Percentiles rank a stretch among this genome's conserved stretches.
Evolutionary conservation across 768 basidiomycete genomes (phyloP).

Genomic region (Boletus reticulatus): DNA sequence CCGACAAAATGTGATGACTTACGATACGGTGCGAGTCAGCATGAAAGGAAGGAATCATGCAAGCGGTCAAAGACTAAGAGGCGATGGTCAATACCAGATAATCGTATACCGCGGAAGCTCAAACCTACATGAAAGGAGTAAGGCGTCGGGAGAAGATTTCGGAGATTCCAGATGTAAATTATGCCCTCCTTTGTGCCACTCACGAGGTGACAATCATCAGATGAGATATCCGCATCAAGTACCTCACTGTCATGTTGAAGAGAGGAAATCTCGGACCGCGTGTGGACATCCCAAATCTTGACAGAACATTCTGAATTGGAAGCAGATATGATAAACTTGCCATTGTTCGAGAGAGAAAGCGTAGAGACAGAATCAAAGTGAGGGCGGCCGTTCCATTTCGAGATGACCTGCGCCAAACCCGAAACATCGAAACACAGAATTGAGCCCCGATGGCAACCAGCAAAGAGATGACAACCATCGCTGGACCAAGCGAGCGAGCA

Average conservation of each 20-base stretch:
- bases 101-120: background rate
- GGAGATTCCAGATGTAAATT: conserved; percentile 16
- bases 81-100: background rate
- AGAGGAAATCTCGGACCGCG: background rate
- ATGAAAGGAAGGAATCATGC: background rate
- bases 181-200: conserved; percentile 4
- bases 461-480: conserved; percentile 16
- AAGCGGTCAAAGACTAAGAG: conserved; percentile 7
- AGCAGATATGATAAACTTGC: conserved; percentile 20
- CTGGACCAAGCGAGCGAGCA: conserved; percentile 20
- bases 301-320: conserved; percentile 11
- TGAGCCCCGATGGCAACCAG: conserved; percentile 12
- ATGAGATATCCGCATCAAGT: conserved; percentile 11
- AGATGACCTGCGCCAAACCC: background rate
- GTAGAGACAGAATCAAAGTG: conserved; percentile 14
- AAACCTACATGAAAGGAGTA: conserved; percentile 14
- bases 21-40: background rate
- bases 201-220: conserved; percentile 12
- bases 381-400: conserved; percentile 8
- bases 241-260: conserved; percentile 11
- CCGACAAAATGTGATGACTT: background rate
- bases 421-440: conserved; percentile 14
- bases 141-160: background rate
- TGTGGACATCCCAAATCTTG: conserved; percentile 18
- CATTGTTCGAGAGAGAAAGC: conserved; percentile 18